Evolutionary conservation across 345 rosid species (phyloP).

Genomic region (Gynandropsis gynandra): DNA sequence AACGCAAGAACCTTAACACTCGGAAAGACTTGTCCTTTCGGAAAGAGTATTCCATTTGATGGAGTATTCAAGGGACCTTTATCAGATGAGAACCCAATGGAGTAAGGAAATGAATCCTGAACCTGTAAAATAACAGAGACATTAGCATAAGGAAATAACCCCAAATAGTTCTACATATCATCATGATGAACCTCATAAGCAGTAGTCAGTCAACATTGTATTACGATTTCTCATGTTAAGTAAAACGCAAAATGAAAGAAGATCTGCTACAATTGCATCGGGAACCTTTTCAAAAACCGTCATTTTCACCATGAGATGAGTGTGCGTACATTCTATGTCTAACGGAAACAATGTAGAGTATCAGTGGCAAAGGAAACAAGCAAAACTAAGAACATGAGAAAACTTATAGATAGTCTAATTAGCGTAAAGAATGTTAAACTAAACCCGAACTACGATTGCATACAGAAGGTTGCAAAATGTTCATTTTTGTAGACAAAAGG

Average conservation of each 20-base stretch:
- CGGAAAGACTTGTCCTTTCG: conserved; percentile 63
- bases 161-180: not conserved
- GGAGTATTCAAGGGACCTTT: conserved; percentile 42
- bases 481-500: not conserved
- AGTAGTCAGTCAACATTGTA: not conserved
- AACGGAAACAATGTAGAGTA: too few relatives aligned
- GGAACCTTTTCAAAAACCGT: too few relatives aligned
- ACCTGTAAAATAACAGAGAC: conserved; percentile 41
- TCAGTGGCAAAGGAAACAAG: too few relatives aligned
- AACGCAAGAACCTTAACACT: conserved; percentile 60
- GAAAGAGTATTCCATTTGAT: conserved; percentile 50
- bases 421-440: too few relatives aligned
- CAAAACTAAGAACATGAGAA: too few relatives aligned
- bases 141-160: conserved; percentile 12
- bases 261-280: too few relatives aligned
- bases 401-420: too few relatives aligned
- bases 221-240: conserved; percentile 3
- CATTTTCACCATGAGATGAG: too few relatives aligned
- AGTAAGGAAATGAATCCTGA: conserved; percentile 72
- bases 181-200: not conserved
- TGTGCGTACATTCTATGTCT: too few relatives aligned
- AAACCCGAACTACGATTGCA: too few relatives aligned
- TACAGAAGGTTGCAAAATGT: not conserved
- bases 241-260: not conserved
- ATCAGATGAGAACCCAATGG: conserved; percentile 57